phyloP scores from a whole-genome alignment of 2,329 filamentous ascomycete genomes.

The Dactylellina haptotyla region DNA sequence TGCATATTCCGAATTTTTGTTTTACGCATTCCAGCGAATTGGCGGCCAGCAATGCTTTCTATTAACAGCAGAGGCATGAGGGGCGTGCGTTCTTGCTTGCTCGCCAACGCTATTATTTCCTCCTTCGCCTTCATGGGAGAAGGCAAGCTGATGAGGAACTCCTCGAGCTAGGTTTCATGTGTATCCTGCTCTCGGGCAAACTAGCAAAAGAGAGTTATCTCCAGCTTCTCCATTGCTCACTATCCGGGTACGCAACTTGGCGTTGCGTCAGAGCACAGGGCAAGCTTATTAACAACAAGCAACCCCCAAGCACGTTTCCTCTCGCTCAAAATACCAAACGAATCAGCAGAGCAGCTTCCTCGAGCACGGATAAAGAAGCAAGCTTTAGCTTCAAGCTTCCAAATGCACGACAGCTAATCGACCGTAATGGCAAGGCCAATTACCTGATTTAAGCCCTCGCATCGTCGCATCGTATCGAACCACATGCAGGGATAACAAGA shows the following conservation, averaged over 20 bases:
- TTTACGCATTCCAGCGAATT: constrained; percentile 8
- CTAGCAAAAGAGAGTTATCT: background rate
- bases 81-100: background rate
- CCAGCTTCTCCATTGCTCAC: background rate
- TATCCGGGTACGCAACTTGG: background rate
- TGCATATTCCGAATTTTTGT: constrained; percentile 7
- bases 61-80: background rate
- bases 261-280: constrained; percentile 19
- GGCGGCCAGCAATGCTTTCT: background rate
- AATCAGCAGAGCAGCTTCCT: background rate
- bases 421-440: constrained; percentile 42
- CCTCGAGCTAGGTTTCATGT: constrained; percentile 20
- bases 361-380: constrained; percentile 1
- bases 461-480: constrained; percentile 8
- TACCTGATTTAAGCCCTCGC: constrained; percentile 21
- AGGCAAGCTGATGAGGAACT: background rate
- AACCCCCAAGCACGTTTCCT: too few relatives aligned
- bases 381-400: constrained; percentile 29
- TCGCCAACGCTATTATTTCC: too few relatives aligned
- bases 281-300: background rate
- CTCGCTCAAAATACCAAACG: background rate
- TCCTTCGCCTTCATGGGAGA: background rate
- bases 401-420: constrained; percentile 8
- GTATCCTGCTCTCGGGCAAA: background rate
- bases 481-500: background rate